A percentile compares a stretch with the other conserved stretches of the same genome.
Evolutionary conservation across 352 stramenopile species (phyloP).

Genomic region (Globisporangium cederbergense): DNA sequence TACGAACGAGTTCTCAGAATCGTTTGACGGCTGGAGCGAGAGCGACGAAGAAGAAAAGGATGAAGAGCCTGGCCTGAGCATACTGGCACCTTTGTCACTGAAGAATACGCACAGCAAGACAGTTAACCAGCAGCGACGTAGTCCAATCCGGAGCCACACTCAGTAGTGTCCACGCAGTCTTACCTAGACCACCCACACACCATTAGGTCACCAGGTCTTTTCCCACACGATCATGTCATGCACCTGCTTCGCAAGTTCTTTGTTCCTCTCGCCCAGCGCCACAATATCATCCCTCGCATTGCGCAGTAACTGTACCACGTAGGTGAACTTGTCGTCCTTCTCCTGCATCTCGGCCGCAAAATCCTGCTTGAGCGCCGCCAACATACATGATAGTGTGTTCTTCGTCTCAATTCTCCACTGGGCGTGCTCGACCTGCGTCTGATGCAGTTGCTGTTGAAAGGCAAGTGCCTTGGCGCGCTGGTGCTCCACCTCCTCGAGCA

Average conservation of each 20-base stretch:
- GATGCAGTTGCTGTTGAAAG: constrained; percentile 58
- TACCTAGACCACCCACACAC: not conserved
- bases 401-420: constrained; percentile 54
- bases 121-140: not conserved
- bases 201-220: constrained; percentile 25
- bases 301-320: constrained; percentile 45
- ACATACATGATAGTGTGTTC: constrained; percentile 39
- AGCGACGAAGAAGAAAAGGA: constrained; percentile 1
- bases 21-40: constrained; percentile 3
- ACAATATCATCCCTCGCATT: constrained; percentile 67
- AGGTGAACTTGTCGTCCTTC: constrained; percentile 49
- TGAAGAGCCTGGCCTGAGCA: not conserved
- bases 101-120: not conserved
- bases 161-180: not conserved
- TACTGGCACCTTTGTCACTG: not conserved
- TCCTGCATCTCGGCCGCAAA: constrained; percentile 44
- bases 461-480: constrained; percentile 46
- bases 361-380: constrained; percentile 47
- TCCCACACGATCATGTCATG: constrained; percentile 33
- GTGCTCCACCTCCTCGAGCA: constrained; percentile 65
- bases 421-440: constrained; percentile 49
- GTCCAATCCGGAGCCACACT: not conserved
- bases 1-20: constrained; percentile 5
- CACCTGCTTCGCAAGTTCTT: constrained; percentile 48
- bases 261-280: constrained; percentile 45